Base-by-base conservation (phyloP, 2,329 filamentous ascomycete genomes). In the Fusarium mangiferae region DNA sequence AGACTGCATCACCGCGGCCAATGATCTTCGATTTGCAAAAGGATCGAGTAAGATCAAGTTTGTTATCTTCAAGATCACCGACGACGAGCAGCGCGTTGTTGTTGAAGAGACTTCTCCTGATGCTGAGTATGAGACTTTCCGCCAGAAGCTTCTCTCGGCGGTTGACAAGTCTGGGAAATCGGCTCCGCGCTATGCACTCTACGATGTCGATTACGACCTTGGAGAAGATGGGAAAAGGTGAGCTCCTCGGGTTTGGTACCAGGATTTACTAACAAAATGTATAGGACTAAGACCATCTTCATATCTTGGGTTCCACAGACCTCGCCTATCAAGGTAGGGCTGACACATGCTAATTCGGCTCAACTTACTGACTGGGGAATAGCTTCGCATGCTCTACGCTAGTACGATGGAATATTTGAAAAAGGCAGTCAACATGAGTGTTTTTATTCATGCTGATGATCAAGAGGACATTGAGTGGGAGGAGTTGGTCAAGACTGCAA, bases 371-470 rank as follows among this genome's bases (percentile, higher is more conserved):
- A 49, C 12, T 24, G 18, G 5, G 4, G 26, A 28, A 13, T 7
- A 76, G 74, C 62, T 72, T 38, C 74, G 74, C 14, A 75, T 72
- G 73, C 48, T 76, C 12, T 73, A 76, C n/a, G 73, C 74, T 17
- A 76, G 65, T 22, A 76, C 73, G 2, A 70, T 69, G 59, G 73
- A 76, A n/a, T 49, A 73, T n/a, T 15, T 76, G n/a, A 76, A 74
- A 24, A 74, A 41, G 8, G 63, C 71, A 20, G 36, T 76, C 7
- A 74, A 74, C 6, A 44, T 75, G 12, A 61, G 71, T 2, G 30
- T 56, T 14, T 75, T 69, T 13, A 70, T 74, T 6, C 73, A 76
- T 26, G 74, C 73, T 7, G 74, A 67, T 33, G 45, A 49, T 22
- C 51, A 51, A 3, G 71, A 70, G 6, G 73, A 74, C 1, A 52